A percentile compares a stretch with the other conserved stretches of the same genome.
Conservation (phyloP, 2,329 filamentous ascomycete genomes). For the Blumeria graminis region DNA sequence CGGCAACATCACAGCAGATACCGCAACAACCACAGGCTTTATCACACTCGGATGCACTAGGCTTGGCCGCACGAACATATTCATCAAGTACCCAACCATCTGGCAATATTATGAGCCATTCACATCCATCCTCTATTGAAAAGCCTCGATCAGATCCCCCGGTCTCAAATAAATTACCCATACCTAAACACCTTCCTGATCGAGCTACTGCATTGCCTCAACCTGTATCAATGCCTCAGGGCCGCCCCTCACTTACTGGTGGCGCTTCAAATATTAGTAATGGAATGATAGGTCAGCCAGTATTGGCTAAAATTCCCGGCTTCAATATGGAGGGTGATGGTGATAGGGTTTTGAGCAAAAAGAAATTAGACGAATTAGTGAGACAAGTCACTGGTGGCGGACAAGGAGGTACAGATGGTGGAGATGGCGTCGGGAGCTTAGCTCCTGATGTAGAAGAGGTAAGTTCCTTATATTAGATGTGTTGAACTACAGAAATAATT, state of each 20-base stretch:
- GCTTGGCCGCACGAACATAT: constrained; percentile 14
- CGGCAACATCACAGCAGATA: constrained; percentile 9
- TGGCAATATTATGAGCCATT: constrained; percentile 14
- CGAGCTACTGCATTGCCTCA: constrained; percentile 44
- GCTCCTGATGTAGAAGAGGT: constrained; percentile 93
- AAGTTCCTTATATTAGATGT: constrained; percentile 14
- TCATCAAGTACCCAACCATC: constrained; percentile 10
- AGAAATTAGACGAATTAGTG: constrained; percentile 87
- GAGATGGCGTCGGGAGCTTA: constrained; percentile 46
- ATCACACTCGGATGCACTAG: constrained; percentile 13
- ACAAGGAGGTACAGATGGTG: constrained; percentile 34
- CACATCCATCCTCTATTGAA: constrained; percentile 7
- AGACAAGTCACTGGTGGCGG: constrained; percentile 74
- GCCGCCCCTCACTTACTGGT: constrained; percentile 60
- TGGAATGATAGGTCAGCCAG: constrained; percentile 71
- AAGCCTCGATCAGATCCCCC: constrained; percentile 11
- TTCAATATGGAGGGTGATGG: constrained; percentile 81
- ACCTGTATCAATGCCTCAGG: constrained; percentile 47
- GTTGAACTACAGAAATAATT: neutral
- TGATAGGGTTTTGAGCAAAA: constrained; percentile 86
- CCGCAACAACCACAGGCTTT: constrained; percentile 10
- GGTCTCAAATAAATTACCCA: constrained; percentile 15
- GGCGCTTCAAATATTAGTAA: constrained; percentile 51
- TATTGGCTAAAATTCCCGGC: constrained; percentile 54
- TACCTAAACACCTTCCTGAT: constrained; percentile 44